Evolutionary conservation across 257 asterid species (phyloP), one percentile per base, ranked within the genome.

Genomic region (Eustoma russellianum): DNA sequence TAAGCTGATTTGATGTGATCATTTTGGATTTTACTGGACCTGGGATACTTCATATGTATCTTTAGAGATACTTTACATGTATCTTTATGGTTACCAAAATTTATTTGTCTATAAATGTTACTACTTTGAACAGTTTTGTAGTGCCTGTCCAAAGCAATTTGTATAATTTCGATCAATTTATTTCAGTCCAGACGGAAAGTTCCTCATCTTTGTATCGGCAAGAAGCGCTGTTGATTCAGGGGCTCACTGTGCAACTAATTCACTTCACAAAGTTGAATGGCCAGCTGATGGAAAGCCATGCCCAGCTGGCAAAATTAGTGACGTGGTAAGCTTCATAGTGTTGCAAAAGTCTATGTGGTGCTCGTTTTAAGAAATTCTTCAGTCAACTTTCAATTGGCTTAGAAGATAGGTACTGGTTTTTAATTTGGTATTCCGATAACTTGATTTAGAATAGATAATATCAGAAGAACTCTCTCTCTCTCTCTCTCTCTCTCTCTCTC

Each of bases 211-310:
- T 71, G 62, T 90, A 62, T 86, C 96, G 45, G 81, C 95, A 62
- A 79, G 62, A 73, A 56, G 85, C 66, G 77, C 87, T 60, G 89
- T 83, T 59, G 93, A 86, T 65, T 74, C 96, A 60, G 93, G 96
- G 48, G 92, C 74, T 7, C 96, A 90, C 75, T 80, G 74, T 0
- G 91, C 96, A 65, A 86, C 96, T 40, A 72, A 86, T 33, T 83
- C 98, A 50, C 89, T 90, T 68, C 95, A 86, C 68, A 83, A 72
- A 75, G 59, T 86, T 57, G 85, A 71, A 63, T 90, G 98, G 96
- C 87, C 95, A 17, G 56, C 79, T 60, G 63, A 67, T 44, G 88
- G 83, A 68, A 77, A 74, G 72, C 68, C 74, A 24, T 51, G 50
- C 2, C 48, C 82, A 41, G 67, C 79, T 64, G 53, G 64, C 52